Evolutionary conservation across 257 asterid species (phyloP).

Genomic region (Hygrophila difformis): DNA sequence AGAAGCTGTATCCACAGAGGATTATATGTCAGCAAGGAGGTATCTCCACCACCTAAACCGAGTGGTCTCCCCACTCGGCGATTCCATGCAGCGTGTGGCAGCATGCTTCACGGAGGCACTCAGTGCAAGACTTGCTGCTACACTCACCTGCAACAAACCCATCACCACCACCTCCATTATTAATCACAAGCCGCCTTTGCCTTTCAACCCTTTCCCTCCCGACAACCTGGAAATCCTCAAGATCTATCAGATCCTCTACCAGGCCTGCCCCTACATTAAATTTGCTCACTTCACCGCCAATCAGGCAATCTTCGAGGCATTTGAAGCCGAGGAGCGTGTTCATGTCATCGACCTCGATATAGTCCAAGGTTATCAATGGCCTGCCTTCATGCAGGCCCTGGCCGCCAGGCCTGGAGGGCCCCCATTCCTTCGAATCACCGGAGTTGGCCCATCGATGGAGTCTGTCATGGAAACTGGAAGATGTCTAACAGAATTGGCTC

Average conservation of each 20-base stretch:
- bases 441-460: slow-evolving; percentile 31
- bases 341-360: slow-evolving; percentile 82
- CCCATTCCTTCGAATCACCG: slow-evolving; percentile 70
- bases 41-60: slow-evolving; percentile 64
- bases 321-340: slow-evolving; percentile 61
- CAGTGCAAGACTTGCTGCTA: slow-evolving; percentile 53
- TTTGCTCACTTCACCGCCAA: slow-evolving; percentile 20
- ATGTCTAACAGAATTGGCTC: slow-evolving; percentile 28
- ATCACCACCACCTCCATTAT: slow-evolving; percentile 26
- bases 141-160: slow-evolving; percentile 54
- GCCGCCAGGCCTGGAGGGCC: slow-evolving; percentile 84
- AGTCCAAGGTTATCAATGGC: slow-evolving; percentile 91
- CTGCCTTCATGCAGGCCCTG: slow-evolving; percentile 86
- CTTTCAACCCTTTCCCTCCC: slow-evolving; percentile 65
- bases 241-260: slow-evolving; percentile 77
- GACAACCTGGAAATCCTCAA: slow-evolving; percentile 39
- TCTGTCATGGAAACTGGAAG: slow-evolving; percentile 61
- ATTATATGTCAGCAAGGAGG: slow-evolving; percentile 27
- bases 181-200: too few species aligned
- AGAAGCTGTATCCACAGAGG: slow-evolving; percentile 79
- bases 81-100: slow-evolving; percentile 85
- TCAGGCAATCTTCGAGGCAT: slow-evolving; percentile 82
- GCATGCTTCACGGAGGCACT: slow-evolving; percentile 77
- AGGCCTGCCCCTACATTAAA: slow-evolving; percentile 73
- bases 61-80: slow-evolving; percentile 61